Conservation (phyloP, 2,329 filamentous ascomycete genomes). For the Colletotrichum paranaense region DNA sequence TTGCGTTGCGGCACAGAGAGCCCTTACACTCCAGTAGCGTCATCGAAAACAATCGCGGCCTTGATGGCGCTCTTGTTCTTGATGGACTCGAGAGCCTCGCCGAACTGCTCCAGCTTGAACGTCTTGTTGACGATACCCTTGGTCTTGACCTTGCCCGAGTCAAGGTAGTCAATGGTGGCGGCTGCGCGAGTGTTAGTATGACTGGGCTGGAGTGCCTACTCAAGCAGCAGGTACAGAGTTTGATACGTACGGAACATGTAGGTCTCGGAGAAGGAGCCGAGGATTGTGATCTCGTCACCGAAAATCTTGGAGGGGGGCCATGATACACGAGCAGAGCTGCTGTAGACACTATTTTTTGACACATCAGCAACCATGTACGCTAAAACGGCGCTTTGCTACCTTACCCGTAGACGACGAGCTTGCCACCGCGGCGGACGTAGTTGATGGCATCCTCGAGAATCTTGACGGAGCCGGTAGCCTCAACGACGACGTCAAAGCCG, state of each 20-base stretch:
- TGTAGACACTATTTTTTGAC: constrained; percentile 65
- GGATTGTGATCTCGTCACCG: constrained; percentile 75
- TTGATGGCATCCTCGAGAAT: constrained; percentile 78
- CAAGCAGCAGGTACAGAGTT: background rate
- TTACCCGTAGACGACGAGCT: constrained; percentile 74
- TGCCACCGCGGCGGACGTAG: constrained; percentile 78
- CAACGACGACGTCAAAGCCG: constrained; percentile 75
- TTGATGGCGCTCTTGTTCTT: constrained; percentile 80
- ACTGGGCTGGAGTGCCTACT: background rate
- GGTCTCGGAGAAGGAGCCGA: constrained; percentile 79
- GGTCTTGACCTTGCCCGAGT: constrained; percentile 71
- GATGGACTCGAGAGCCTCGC: constrained; percentile 76
- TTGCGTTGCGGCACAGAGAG: constrained; percentile 25
- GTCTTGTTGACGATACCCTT: constrained; percentile 79
- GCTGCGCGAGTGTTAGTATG: constrained; percentile 41
- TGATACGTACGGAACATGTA: constrained; percentile 72
- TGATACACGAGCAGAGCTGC: constrained; percentile 69
- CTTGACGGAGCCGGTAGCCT: constrained; percentile 76
- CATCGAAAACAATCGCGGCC: constrained; percentile 78
- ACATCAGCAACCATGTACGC: background rate
- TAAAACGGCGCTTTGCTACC: background rate
- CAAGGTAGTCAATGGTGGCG: constrained; percentile 62
- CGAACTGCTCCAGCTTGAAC: constrained; percentile 80
- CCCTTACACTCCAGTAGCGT: constrained; percentile 42
- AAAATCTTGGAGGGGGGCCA: constrained; percentile 81